Percentiles rank a stretch among this genome's conserved stretches.
These are phyloP conservation scores for Pichia nanzhaoensis DNA, from an alignment of 805 yeast genomes.

Conservation along the genomic window DNA sequence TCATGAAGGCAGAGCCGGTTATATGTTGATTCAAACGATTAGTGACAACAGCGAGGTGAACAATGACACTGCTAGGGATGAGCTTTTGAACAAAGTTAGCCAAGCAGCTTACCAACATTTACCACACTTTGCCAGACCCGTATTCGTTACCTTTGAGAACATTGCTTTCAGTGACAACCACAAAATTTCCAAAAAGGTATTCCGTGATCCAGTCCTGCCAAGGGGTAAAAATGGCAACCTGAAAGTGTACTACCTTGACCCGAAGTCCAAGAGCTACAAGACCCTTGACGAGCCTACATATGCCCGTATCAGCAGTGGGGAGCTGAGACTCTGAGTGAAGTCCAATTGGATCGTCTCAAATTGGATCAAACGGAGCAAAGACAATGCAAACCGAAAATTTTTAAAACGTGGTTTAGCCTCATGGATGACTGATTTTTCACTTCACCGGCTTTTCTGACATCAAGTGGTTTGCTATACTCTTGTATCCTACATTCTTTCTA, in stretches of 20 bases:
- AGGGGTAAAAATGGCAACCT: conserved; percentile 57
- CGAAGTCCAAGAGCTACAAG: conserved; percentile 40
- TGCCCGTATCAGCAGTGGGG: conserved; percentile 29
- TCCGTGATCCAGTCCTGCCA: conserved; percentile 63
- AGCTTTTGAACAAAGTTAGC: conserved; percentile 36
- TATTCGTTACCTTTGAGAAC: conserved; percentile 63
- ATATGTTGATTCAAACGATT: conserved; percentile 60
- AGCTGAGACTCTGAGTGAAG: conserved; percentile 11
- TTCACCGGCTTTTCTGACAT: not conserved
- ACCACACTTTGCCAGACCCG: conserved; percentile 83
- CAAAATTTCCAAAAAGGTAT: conserved; percentile 66
- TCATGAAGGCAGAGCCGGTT: conserved; percentile 94
- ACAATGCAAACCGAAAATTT: too few species aligned
- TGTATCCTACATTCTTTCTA: too few species aligned
- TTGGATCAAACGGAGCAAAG: too few species aligned
- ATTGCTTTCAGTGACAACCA: conserved; percentile 74
- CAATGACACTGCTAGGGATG: conserved; percentile 22
- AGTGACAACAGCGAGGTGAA: conserved; percentile 14
- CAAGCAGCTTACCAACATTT: conserved; percentile 36
- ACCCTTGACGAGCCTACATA: conserved; percentile 53
- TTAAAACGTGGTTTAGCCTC: too few species aligned
- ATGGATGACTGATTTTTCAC: not conserved
- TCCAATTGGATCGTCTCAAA: too few species aligned
- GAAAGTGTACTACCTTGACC: conserved; percentile 62
- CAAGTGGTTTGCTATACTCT: too few species aligned